Evolutionary conservation across 2,329 filamentous ascomycete genomes (phyloP).

Genomic region (Dryadomyces sulphureus): DNA sequence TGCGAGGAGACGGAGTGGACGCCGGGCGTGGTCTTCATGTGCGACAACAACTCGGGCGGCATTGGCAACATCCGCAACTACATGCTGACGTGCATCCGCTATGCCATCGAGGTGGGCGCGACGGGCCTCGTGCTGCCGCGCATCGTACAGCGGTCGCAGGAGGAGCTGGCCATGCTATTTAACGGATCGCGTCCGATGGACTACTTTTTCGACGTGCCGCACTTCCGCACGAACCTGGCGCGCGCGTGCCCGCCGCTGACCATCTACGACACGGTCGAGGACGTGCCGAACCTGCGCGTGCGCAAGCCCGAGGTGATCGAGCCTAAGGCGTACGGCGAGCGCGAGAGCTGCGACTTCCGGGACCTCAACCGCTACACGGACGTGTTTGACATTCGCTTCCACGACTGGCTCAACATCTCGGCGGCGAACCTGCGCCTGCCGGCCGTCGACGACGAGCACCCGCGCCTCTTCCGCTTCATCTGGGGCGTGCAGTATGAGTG

Average conservation of each 20-base stretch:
- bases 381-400: constrained; percentile 21
- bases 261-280: constrained; percentile 22
- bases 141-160: constrained; percentile 27
- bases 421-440: constrained; percentile 13
- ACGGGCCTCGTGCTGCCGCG: constrained; percentile 28
- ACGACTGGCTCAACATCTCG: constrained; percentile 17
- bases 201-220: constrained; percentile 32
- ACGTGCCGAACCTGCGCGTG: constrained; percentile 22
- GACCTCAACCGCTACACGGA: constrained; percentile 27
- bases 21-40: constrained; percentile 28
- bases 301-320: constrained; percentile 23
- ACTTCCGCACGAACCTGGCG: constrained; percentile 24
- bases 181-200: constrained; percentile 23
- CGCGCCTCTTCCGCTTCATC: constrained; percentile 24
- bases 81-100: constrained; percentile 33
- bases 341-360: constrained; percentile 23
- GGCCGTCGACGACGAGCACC: constrained; percentile 12
- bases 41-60: constrained; percentile 35
- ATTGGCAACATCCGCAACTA: constrained; percentile 36
- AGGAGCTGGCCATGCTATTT: constrained; percentile 26
- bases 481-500: constrained; percentile 32
- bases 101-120: constrained; percentile 31
- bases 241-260: constrained; percentile 27
- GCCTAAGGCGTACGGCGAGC: constrained; percentile 23
- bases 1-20: constrained; percentile 27